Evolutionary conservation across 2,329 filamentous ascomycete genomes (phyloP).

Genomic region (Trichoderma brevicompactum): DNA sequence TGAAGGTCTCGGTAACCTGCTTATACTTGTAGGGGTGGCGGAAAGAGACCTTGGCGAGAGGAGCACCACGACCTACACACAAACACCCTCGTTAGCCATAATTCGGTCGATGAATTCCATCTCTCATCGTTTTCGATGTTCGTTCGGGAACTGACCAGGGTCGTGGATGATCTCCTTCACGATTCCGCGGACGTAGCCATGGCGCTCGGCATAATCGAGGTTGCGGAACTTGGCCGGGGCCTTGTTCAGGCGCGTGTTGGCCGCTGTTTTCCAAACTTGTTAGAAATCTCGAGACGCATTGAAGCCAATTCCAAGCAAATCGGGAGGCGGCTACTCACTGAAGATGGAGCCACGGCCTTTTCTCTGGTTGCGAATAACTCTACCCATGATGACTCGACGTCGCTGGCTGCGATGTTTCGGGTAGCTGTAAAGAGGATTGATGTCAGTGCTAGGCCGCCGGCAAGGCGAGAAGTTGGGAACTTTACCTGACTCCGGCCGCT

Average conservation of each 20-base stretch:
- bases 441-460: constrained; percentile 39
- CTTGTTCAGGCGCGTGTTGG: constrained; percentile 92
- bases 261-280: constrained; percentile 55
- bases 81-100: constrained; percentile 37
- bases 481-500: constrained; percentile 49
- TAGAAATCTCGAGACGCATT: constrained; percentile 39
- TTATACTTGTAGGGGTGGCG: constrained; percentile 98
- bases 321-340: constrained; percentile 48
- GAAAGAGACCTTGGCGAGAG: constrained; percentile 95
- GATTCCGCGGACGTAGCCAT: constrained; percentile 96
- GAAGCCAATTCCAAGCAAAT: constrained; percentile 26
- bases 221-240: constrained; percentile 82
- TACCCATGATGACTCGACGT: constrained; percentile 54
- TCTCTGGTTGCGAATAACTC: constrained; percentile 69
- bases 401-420: constrained; percentile 43
- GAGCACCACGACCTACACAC: constrained; percentile 75
- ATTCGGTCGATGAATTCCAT: constrained; percentile 28
- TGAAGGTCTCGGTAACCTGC: constrained; percentile 98
- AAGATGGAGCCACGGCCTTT: constrained; percentile 64
- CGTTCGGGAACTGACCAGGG: constrained; percentile 62
- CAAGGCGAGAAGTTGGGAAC: constrained; percentile 35
- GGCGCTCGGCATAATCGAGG: constrained; percentile 94
- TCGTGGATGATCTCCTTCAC: constrained; percentile 99
- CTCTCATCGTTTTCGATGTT: constrained; percentile 27
- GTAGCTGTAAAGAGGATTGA: constrained; percentile 40